Base-by-base conservation (phyloP, 148 eudicot genomes). In the Selenicereus undatus region DNA sequence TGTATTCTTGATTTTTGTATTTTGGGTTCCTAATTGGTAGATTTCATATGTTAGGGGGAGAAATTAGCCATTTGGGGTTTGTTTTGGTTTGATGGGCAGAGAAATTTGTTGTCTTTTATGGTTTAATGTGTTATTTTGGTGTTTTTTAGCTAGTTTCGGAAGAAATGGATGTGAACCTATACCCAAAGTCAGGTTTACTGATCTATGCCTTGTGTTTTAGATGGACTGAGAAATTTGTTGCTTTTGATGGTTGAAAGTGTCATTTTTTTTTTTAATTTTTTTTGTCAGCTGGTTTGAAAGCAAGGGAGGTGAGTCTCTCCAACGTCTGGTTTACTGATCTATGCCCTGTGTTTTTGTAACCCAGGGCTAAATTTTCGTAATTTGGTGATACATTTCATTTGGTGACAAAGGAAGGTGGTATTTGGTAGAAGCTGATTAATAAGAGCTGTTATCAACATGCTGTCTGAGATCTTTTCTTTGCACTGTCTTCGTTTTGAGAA, bases 301-400 rank as follows among this genome's bases (percentile, higher is more conserved):
- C 43, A 81, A 51, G 21, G 68, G 71, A 79, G 62, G 68, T 69
- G 0, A 48, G 1, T 82, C 65, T 30, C 73, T 60, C 22, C 32
- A 77, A 75, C 27, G 73, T 56, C 17, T 8, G 5, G 56, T 16
- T 83, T 68, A 83, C 85, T 83, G 76, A 83, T 83, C 9, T 50
- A 36, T 83, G 62, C 76, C 82, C 76, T 79, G 82, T 79, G 82
- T 32, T 70, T 80, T 72, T 83, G 76, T 80, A 83, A 83, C 72
- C 13, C 80, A 79, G 82, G 85, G 80, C 60, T 74, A 68, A 74
- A 54, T 58, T 75, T 20, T 58, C 30, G 35, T 50, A 73, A 64
- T 62, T 75, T 75, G 36, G 56, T 71, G 50, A 22, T 73, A 48
- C 85, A 82, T 79, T 79, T 52, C 85, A 66, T 74, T 36, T 76